Evolutionary conservation across 306 rosid species (phyloP), one percentile per base, ranked within the genome.

Genomic region (Senna tora): DNA sequence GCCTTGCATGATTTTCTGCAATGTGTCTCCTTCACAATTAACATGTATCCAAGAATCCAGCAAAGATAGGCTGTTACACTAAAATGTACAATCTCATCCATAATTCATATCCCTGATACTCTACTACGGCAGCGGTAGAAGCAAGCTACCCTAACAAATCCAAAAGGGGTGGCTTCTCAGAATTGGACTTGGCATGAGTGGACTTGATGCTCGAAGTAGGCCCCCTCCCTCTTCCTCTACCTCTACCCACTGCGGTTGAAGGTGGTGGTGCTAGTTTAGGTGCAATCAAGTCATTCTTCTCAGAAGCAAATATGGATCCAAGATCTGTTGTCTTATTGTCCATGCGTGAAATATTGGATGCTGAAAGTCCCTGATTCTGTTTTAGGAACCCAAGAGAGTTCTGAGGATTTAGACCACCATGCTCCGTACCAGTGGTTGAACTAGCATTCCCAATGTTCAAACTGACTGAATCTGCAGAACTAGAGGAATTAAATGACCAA

Each of bases 211-310:
- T 67, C 55, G 95, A 78, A 33, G 69, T 52, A 56, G 70, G 56
- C 73, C 87, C 95, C 70, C 91, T 85, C 63, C 96, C 97, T 77
- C 97, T 88, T 15, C 95, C 49, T 16, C 67, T 36, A 67, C 97
- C 97, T 84, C 97, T 86, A 65, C 97, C 97, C 46, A 88, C 86
- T 9, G 96, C 56, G 38, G 86, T 86, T 70, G 93, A 79, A 2
- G 99, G 99, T 10, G 99, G 97, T 3, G 99, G 99, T 9, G 96
- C 99, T 19, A 95, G 96, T 80, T 80, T 87, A 34, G 79, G 96
- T 9, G 96, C 90, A 72, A 75, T 62, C 13, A 77, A 87, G 36
- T 84, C 93, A 80, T 85, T 95, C 79, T 85, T 92, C 67, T 83
- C 80, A 53, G 92, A 82, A 64, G 95, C 81, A 86, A 91, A 91